Base-by-base conservation (phyloP, 164 flowering plant genomes). In the Piper betle region DNA sequence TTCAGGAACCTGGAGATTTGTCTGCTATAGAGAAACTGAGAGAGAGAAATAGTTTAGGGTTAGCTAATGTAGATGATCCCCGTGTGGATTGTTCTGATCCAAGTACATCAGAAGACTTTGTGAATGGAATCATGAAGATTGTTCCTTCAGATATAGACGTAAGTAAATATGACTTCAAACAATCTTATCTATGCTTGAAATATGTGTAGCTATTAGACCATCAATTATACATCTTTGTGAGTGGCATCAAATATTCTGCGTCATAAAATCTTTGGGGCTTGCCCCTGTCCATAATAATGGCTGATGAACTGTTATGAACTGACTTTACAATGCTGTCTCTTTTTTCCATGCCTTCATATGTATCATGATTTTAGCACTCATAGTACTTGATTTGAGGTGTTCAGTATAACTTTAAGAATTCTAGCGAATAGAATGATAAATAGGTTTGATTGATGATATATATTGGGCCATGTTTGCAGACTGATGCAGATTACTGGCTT, bases 401-500 rank as follows among this genome's bases (percentile, higher is more conserved):
- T n/a, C n/a, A n/a, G n/a, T n/a, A n/a, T 15, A 46, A 10, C 15
- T 46, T 46, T 9, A 2, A 46, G 50, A 46, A 46, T 46, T 46
- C n/a, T n/a, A n/a, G n/a, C n/a, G n/a, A n/a, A n/a, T n/a, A n/a
- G n/a, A n/a, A n/a, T n/a, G n/a, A n/a, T n/a, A n/a, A n/a, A n/a
- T n/a, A n/a, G n/a, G n/a, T n/a, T n/a, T n/a, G n/a, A n/a, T n/a
- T n/a, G n/a, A n/a, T n/a, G n/a, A n/a, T n/a, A n/a, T n/a, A n/a
- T n/a, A n/a, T 15, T 25, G 33, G 33, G 50, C 11, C 50, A 40
- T 0, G n/a, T 39, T 63, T 73, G 71, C 86, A 89, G 96, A 80
- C 78, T 64, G 87, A 85, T 72, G 82, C 90, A 18, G 96, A 89
- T 75, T 89, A 89, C 77, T 89, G 96, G 91, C 87, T 89, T 66